Percentiles rank a stretch among this genome's conserved stretches.
Evolutionary conservation across 768 basidiomycete species (phyloP).

Genomic region (Wakefieldia striispora): DNA sequence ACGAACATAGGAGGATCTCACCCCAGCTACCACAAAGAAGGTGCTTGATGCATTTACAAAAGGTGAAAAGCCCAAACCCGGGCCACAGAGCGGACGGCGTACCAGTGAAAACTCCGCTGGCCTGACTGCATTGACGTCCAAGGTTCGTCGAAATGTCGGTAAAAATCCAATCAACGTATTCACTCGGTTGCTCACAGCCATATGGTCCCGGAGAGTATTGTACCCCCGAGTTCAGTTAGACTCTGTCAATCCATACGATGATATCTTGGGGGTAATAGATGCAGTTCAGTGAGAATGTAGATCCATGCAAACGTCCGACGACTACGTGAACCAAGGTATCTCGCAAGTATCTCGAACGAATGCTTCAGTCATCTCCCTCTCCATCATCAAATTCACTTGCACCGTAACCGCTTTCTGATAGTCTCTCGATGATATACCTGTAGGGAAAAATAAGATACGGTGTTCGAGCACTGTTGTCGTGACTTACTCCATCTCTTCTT

Average conservation of each 20-base stretch:
- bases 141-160: conserved; percentile 45
- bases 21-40: conserved; percentile 70
- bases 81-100: conserved; percentile 82
- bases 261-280: neutral
- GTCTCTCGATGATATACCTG: conserved; percentile 66
- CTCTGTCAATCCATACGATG: neutral
- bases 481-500: conserved; percentile 78
- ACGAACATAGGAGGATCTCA: conserved; percentile 72
- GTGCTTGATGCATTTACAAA: conserved; percentile 76
- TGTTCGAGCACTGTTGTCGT: neutral
- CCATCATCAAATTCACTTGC: conserved; percentile 73
- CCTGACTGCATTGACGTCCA: conserved; percentile 72
- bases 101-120: conserved; percentile 95
- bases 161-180: neutral
- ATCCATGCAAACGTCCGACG: neutral
- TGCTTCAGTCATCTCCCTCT: conserved; percentile 71
- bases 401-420: conserved; percentile 77
- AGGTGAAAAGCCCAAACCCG: conserved; percentile 88
- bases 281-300: neutral
- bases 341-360: neutral
- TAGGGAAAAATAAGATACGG: conserved; percentile 6
- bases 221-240: conserved; percentile 78
- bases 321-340: neutral
- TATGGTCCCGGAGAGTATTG: conserved; percentile 94
- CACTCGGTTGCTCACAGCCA: conserved; percentile 50